Conservation (phyloP, 331 rosid species). For the Quercus tomentella region DNA sequence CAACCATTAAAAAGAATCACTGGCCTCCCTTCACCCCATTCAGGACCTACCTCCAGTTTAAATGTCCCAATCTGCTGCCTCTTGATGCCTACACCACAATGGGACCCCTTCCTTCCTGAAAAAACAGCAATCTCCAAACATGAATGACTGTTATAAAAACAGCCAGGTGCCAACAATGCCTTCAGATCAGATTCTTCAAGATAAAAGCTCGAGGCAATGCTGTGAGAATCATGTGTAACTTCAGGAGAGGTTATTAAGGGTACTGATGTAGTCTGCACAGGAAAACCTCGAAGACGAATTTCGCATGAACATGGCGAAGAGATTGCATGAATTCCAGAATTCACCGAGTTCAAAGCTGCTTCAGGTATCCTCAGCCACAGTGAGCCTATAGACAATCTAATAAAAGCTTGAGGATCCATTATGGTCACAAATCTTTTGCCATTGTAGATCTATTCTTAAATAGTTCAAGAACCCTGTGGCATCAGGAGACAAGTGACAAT, state of each 20-base stretch:
- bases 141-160: constrained; percentile 72
- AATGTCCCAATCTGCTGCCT: constrained; percentile 84
- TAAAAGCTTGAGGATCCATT: constrained; percentile 95
- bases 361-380: constrained; percentile 72
- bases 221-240: constrained; percentile 56
- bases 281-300: constrained; percentile 98
- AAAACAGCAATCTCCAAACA: constrained; percentile 80
- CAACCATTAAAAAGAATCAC: constrained; percentile 81
- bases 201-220: constrained; percentile 73
- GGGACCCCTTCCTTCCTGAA: constrained; percentile 73
- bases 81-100: constrained; percentile 72
- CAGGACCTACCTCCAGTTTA: constrained; percentile 77
- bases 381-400: constrained; percentile 79
- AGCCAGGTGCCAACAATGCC: constrained; percentile 83
- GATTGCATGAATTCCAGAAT: constrained; percentile 44
- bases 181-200: constrained; percentile 81
- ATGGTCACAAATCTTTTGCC: constrained; percentile 46
- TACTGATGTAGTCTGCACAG: constrained; percentile 68
- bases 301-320: constrained; percentile 74
- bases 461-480: constrained; percentile 28
- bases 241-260: constrained; percentile 73
- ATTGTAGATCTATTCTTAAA: constrained; percentile 28
- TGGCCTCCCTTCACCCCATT: constrained; percentile 78
- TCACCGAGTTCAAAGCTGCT: constrained; percentile 39
- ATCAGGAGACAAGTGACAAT: constrained; percentile 16